A percentile compares a stretch with the other conserved stretches of the same genome.
Evolutionary conservation across 2,329 filamentous ascomycete species (phyloP).

Genomic region (Penicillium sp.): DNA sequence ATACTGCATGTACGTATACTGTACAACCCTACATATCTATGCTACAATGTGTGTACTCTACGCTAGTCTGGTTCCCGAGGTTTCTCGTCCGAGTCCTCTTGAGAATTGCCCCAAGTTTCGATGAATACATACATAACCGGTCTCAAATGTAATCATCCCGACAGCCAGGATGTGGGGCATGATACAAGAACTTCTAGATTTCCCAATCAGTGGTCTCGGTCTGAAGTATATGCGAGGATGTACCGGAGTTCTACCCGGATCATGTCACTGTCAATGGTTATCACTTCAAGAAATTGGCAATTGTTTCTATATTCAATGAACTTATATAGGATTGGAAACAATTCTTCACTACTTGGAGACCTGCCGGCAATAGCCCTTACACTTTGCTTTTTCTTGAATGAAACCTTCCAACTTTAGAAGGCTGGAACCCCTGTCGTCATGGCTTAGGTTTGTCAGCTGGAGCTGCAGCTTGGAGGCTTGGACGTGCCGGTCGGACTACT

Average conservation of each 20-base stretch:
- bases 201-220: constrained; percentile 30
- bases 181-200: constrained; percentile 17
- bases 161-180: constrained; percentile 22
- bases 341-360: neutral
- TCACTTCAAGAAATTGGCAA: neutral
- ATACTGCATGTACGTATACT: neutral
- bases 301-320: neutral
- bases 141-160: constrained; percentile 14
- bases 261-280: neutral
- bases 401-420: neutral
- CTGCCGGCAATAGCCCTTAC: neutral
- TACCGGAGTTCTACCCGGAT: constrained; percentile 10
- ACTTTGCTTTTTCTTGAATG: neutral
- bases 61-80: neutral
- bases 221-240: constrained; percentile 16
- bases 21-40: neutral
- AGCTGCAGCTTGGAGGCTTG: constrained; percentile 4
- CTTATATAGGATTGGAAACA: neutral
- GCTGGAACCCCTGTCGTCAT: constrained; percentile 15
- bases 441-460: constrained; percentile 18
- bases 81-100: constrained; percentile 8
- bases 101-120: neutral
- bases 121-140: neutral
- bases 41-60: neutral
- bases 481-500: constrained; percentile 23